These are phyloP conservation scores for Coniophora puteana DNA, from an alignment of 1,284 basidiomycete genomes.

Conservation along the genomic window DNA sequence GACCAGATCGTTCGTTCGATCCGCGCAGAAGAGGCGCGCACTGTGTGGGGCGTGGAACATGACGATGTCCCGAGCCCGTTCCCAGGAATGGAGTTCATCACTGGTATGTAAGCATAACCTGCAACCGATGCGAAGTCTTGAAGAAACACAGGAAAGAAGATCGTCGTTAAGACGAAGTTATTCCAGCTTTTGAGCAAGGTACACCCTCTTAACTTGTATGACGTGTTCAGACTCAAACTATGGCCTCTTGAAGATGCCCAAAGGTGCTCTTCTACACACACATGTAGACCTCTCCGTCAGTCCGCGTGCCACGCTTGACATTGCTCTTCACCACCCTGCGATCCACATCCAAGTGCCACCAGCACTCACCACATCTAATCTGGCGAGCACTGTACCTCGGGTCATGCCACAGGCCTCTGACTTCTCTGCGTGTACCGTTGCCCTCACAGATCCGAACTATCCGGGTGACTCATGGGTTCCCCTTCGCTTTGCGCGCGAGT, in stretches of 20 bases:
- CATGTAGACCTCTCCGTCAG: constrained; percentile 72
- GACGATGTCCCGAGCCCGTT: constrained; percentile 57
- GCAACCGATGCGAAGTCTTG: too few relatives aligned
- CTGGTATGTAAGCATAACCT: constrained; percentile 41
- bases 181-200: constrained; percentile 61
- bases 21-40: constrained; percentile 47
- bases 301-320: constrained; percentile 41
- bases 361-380: constrained; percentile 21
- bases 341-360: constrained; percentile 51
- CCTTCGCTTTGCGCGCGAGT: constrained; percentile 48
- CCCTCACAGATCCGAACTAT: constrained; percentile 46
- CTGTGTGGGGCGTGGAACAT: constrained; percentile 55
- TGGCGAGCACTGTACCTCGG: constrained; percentile 42
- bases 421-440: constrained; percentile 27
- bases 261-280: constrained; percentile 67
- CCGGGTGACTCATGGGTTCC: constrained; percentile 47
- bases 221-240: neutral
- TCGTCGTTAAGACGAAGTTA: constrained; percentile 53
- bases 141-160: constrained; percentile 46
- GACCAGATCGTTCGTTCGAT: constrained; percentile 53
- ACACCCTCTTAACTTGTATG: neutral
- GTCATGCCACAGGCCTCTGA: constrained; percentile 41
- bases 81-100: constrained; percentile 76
- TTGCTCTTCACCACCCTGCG: constrained; percentile 53
- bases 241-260: constrained; percentile 56